phyloP scores from a whole-genome alignment of 306 rosid genomes.

The Carpinus fangiana region DNA sequence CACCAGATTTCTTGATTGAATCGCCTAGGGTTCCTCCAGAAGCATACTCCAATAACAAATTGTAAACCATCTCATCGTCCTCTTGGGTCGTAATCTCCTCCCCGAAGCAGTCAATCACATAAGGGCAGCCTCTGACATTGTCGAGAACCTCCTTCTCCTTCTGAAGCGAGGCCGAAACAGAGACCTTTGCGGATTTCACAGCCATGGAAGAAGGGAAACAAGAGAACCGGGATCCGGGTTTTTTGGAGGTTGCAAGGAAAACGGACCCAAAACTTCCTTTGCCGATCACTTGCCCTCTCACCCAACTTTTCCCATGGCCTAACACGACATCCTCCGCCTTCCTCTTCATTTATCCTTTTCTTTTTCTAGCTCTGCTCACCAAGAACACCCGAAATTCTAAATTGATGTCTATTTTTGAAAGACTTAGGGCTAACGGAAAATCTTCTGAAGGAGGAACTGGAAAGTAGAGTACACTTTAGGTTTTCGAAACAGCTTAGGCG shows the following conservation, averaged over 20 bases:
- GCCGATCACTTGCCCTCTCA: conserved; percentile 17
- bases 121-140: conserved; percentile 3
- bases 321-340: not conserved
- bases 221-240: not conserved
- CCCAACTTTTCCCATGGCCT: not conserved
- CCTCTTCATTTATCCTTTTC: not conserved
- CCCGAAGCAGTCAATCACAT: conserved; percentile 10
- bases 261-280: conserved; percentile 35
- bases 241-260: conserved; percentile 26
- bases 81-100: conserved; percentile 16
- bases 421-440: too few species aligned
- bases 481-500: too few species aligned
- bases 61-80: conserved; percentile 20
- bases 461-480: too few species aligned
- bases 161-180: conserved; percentile 15
- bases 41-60: conserved; percentile 32
- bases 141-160: conserved; percentile 20
- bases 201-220: conserved; percentile 25
- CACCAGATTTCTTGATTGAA: conserved; percentile 7
- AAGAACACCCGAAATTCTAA: not conserved
- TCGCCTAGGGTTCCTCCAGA: conserved; percentile 25
- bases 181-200: conserved; percentile 24
- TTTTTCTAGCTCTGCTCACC: not conserved
- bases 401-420: too few species aligned
- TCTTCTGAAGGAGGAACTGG: too few species aligned